A percentile compares a stretch with the other conserved stretches of the same genome.
Conservation (phyloP, 2,329 filamentous ascomycete species). For the Ceratocystis smalleyi region DNA sequence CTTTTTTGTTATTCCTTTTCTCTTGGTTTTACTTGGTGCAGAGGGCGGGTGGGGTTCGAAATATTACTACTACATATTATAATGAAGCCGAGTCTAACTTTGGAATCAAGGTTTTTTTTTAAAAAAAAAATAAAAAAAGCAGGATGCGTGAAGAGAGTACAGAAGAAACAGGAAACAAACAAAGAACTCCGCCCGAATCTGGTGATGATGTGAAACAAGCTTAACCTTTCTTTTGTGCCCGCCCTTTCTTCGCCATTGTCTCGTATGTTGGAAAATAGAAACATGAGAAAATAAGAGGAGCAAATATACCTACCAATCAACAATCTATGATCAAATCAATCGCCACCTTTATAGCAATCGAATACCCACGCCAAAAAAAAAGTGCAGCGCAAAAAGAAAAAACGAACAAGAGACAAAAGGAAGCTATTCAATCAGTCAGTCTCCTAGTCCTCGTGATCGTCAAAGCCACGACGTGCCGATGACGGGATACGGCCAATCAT, state of each 20-base stretch:
- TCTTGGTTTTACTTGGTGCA: background rate
- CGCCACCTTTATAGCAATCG: background rate
- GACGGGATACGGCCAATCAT: conserved; percentile 16
- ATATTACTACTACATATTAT: conserved; percentile 7
- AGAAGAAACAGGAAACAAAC: background rate
- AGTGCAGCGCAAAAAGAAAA: background rate
- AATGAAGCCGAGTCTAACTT: conserved; percentile 1
- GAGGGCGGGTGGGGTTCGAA: background rate
- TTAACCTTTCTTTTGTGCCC: background rate
- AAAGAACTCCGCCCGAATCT: conserved; percentile 2
- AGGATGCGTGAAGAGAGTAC: background rate
- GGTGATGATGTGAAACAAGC: background rate
- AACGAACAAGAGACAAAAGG: background rate
- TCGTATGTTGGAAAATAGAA: background rate
- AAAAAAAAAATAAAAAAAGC: no score
- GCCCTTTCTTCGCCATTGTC: background rate
- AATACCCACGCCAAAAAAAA: background rate
- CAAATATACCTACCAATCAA: conserved; percentile 1
- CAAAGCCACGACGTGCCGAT: conserved; percentile 13
- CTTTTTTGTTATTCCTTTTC: background rate
- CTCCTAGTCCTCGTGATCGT: conserved; percentile 5
- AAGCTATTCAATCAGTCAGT: background rate
- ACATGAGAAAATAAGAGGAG: background rate
- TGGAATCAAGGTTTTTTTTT: no score
- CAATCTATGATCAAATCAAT: background rate